A percentile compares a stretch with the other conserved stretches of the same genome.
phyloP scores from a whole-genome alignment of 192 early-diverging fungal species.

The Powellomyces hirtus region DNA sequence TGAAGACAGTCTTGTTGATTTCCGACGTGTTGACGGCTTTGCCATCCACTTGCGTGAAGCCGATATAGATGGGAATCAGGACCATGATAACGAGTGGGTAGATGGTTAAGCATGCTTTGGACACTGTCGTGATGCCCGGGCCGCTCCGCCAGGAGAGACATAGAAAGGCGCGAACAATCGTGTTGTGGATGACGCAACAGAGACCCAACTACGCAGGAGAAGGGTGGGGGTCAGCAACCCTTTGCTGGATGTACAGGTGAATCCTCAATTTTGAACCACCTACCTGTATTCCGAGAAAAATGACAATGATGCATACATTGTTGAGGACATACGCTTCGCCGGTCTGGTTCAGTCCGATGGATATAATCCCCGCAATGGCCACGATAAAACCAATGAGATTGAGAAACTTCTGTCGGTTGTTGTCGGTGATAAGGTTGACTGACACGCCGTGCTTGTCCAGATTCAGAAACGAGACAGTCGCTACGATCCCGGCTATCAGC shows the following conservation, averaged over 20 bases:
- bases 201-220: background rate
- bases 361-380: background rate
- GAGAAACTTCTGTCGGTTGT: background rate
- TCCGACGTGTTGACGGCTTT: background rate
- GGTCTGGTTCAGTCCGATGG: background rate
- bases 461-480: background rate
- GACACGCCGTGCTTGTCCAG: background rate
- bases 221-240: background rate
- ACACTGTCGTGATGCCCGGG: background rate
- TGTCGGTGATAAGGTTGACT: background rate
- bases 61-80: constrained; percentile 2
- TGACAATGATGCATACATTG: background rate
- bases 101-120: background rate
- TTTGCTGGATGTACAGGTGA: background rate
- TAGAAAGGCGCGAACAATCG: background rate
- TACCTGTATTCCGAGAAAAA: background rate
- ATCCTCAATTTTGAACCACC: background rate
- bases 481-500: background rate
- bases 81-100: background rate
- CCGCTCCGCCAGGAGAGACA: background rate
- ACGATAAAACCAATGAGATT: background rate
- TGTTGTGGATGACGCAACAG: constrained; percentile 1
- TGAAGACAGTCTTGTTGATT: constrained; percentile 1
- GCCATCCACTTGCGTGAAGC: background rate
- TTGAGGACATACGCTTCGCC: background rate